Conservation (phyloP, 805 yeast species). For the Candida ficus region DNA sequence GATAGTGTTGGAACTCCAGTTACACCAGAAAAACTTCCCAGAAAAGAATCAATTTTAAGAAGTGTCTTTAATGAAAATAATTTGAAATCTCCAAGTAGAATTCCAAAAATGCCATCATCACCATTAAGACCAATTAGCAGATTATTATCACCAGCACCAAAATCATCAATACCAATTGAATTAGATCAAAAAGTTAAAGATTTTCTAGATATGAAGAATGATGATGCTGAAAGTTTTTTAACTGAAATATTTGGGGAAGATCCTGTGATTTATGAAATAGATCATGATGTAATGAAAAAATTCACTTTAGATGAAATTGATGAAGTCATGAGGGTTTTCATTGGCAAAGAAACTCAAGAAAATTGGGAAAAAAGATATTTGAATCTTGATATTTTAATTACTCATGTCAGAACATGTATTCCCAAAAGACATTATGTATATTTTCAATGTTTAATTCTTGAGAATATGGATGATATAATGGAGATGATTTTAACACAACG, state of each 20-base stretch:
- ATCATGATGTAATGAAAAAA: conserved; percentile 7
- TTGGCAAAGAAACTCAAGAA: conserved; percentile 18
- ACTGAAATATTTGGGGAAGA: conserved; percentile 17
- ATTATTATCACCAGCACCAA: conserved; percentile 1
- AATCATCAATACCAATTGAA: not conserved
- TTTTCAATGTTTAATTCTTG: conserved; percentile 13
- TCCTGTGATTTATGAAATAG: conserved; percentile 10
- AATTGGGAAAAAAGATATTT: conserved; percentile 18
- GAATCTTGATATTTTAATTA: conserved; percentile 18
- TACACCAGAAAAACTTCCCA: conserved; percentile 2
- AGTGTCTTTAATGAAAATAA: conserved; percentile 5
- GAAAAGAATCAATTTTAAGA: conserved; percentile 8
- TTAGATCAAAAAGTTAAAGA: not conserved
- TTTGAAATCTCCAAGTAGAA: not conserved
- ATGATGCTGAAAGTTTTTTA: conserved; percentile 15
- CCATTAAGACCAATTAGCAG: too few relatives aligned
- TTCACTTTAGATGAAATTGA: conserved; percentile 12
- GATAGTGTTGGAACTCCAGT: not conserved
- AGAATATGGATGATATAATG: conserved; percentile 16
- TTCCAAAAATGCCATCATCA: not conserved
- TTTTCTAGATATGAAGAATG: not conserved
- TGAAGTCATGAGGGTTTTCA: conserved; percentile 4
- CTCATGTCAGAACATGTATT: conserved; percentile 14
- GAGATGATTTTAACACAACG: conserved; percentile 14
- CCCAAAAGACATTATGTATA: conserved; percentile 12